Evolutionary conservation across 495 filamentous ascomycete species (phyloP).

Genomic region (Usnea hakonensis): DNA sequence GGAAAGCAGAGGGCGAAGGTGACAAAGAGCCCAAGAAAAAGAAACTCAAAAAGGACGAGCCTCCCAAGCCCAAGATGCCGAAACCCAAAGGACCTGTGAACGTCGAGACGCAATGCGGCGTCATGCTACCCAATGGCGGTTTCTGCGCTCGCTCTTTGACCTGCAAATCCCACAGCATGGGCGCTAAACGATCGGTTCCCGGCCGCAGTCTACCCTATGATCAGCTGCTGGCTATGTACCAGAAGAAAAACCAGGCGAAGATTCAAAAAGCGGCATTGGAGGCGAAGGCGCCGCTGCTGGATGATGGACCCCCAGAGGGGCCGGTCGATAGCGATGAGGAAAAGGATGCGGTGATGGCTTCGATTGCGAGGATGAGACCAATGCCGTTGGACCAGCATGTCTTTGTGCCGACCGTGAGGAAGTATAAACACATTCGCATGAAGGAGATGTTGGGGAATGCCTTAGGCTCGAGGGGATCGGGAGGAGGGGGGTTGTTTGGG

Average conservation of each 20-base stretch:
- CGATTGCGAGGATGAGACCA: conserved; percentile 65
- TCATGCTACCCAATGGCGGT: conserved; percentile 72
- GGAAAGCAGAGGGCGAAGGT: conserved; percentile 76
- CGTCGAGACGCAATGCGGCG: conserved; percentile 95
- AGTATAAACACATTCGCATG: conserved; percentile 77
- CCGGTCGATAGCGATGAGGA: conserved; percentile 92
- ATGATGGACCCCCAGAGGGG: conserved; percentile 62
- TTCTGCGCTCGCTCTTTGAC: conserved; percentile 87
- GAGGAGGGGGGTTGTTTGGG: conserved; percentile 39
- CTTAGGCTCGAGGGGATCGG: conserved; percentile 37
- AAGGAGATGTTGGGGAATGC: conserved; percentile 83
- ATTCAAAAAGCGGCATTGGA: conserved; percentile 93
- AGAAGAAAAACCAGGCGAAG: conserved; percentile 98
- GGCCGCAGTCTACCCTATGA: conserved; percentile 91
- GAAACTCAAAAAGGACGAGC: conserved; percentile 92
- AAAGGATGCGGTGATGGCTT: conserved; percentile 77
- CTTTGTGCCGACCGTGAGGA: conserved; percentile 56
- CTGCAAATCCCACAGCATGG: conserved; percentile 96
- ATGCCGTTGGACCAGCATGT: conserved; percentile 62
- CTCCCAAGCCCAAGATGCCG: conserved; percentile 70
- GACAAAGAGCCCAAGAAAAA: conserved; percentile 66
- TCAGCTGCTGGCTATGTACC: conserved; percentile 85
- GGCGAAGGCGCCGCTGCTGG: conserved; percentile 83
- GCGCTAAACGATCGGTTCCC: conserved; percentile 83
- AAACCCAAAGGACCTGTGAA: conserved; percentile 95